Percentiles rank a stretch among this genome's conserved stretches.
phyloP scores from a whole-genome alignment of 352 stramenopile genomes.

The Pythium guiyangense region DNA sequence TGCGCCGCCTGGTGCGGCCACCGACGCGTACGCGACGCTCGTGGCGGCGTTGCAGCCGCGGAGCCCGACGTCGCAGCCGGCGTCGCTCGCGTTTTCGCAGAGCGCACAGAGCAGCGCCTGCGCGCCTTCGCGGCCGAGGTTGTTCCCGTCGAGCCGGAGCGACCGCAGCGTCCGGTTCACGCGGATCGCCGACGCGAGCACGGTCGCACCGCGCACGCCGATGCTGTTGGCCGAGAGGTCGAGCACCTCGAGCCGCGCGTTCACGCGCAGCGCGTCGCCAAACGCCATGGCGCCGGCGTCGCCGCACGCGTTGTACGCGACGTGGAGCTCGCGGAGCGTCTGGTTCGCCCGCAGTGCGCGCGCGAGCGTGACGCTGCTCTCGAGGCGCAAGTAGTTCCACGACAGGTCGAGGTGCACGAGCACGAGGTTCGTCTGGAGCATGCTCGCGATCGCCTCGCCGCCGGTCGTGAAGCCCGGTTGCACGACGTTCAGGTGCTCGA shows the following conservation, averaged over 20 bases:
- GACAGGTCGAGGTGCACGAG: conserved; percentile 81
- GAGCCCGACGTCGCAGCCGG: conserved; percentile 54
- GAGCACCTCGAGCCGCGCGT: conserved; percentile 54
- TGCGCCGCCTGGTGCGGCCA: background rate
- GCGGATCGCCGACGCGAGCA: conserved; percentile 62
- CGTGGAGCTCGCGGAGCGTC: conserved; percentile 59
- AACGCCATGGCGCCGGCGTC: conserved; percentile 75
- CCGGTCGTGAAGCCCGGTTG: conserved; percentile 79
- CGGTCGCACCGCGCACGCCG: conserved; percentile 62
- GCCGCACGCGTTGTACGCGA: conserved; percentile 76
- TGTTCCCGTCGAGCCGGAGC: conserved; percentile 76
- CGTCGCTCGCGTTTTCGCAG: conserved; percentile 46
- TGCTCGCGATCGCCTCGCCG: conserved; percentile 85
- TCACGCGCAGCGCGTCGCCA: conserved; percentile 59
- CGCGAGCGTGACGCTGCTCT: conserved; percentile 66
- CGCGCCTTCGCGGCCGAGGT: conserved; percentile 60
- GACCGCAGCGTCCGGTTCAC: conserved; percentile 51
- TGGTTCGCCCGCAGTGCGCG: conserved; percentile 58
- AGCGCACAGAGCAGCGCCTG: conserved; percentile 64
- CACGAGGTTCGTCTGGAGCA: conserved; percentile 76
- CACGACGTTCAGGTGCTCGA: conserved; percentile 87
- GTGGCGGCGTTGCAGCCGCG: conserved; percentile 54
- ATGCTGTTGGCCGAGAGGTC: conserved; percentile 81
- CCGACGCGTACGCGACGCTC: conserved; percentile 13
- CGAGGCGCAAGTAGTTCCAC: conserved; percentile 87